phyloP scores from a whole-genome alignment of 495 filamentous ascomycete genomes.

The Penicillium riverlandense region DNA sequence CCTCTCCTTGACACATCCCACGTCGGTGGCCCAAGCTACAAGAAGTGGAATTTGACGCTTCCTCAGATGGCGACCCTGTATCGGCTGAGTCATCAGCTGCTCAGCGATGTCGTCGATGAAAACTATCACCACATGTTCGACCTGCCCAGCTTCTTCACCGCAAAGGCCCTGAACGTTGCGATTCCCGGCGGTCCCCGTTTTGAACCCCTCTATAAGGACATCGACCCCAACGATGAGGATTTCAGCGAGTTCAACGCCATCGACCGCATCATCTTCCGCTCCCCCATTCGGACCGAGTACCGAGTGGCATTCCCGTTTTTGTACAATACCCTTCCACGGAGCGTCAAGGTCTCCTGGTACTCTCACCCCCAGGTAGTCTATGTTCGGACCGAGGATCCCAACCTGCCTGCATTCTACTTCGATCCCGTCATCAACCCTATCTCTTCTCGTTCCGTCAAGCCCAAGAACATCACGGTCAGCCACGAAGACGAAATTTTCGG shows the following conservation, averaged over 20 bases:
- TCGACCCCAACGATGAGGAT: constrained; percentile 98
- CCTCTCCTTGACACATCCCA: constrained; percentile 87
- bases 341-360: constrained; percentile 89
- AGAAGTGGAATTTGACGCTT: constrained; percentile 86
- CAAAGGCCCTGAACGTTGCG: constrained; percentile 95
- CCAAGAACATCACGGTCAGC: constrained; percentile 86
- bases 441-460: constrained; percentile 86
- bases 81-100: constrained; percentile 81
- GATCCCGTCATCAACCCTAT: constrained; percentile 97
- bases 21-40: constrained; percentile 96
- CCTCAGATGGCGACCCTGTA: constrained; percentile 96
- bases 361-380: constrained; percentile 92
- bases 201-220: constrained; percentile 97
- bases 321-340: constrained; percentile 93
- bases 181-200: constrained; percentile 96
- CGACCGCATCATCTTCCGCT: constrained; percentile 97
- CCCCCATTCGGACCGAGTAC: constrained; percentile 93
- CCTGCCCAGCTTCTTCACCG: constrained; percentile 87
- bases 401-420: constrained; percentile 94
- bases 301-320: constrained; percentile 89
- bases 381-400: constrained; percentile 78
- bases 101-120: constrained; percentile 88
- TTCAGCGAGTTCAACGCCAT: constrained; percentile 99
- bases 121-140: constrained; percentile 99
- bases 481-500: constrained; percentile 97